A percentile compares a stretch with the other conserved stretches of the same genome.
phyloP scores from a whole-genome alignment of 2,329 filamentous ascomycete species.

The Penicillium aurantiogriseum region DNA sequence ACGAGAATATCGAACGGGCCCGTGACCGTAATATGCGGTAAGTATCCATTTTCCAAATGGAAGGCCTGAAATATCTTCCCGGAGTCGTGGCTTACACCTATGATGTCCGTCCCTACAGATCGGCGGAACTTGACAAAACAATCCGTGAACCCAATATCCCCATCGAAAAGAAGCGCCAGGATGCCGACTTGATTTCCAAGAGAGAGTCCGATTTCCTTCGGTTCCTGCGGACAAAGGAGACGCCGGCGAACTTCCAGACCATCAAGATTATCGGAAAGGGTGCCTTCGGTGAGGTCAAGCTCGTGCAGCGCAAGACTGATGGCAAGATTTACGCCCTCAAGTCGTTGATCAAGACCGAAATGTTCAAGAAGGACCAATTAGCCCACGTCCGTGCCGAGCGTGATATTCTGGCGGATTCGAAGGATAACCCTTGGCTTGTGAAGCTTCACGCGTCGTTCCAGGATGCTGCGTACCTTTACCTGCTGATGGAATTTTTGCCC shows the following conservation, averaged over 20 bases:
- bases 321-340: conserved; percentile 98
- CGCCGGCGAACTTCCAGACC: conserved; percentile 90
- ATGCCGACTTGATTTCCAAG: conserved; percentile 78
- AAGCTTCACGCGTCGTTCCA: conserved; percentile 99
- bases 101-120: conserved; percentile 53
- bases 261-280: conserved; percentile 99
- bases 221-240: conserved; percentile 89
- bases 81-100: neutral
- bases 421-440: conserved; percentile 98
- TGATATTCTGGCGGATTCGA: conserved; percentile 93
- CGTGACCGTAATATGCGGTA: conserved; percentile 93
- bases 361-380: conserved; percentile 99
- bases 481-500: conserved; percentile 98
- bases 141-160: conserved; percentile 74
- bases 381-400: conserved; percentile 96
- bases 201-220: conserved; percentile 91
- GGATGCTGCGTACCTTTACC: conserved; percentile 92
- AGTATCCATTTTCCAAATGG: conserved; percentile 26
- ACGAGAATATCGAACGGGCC: conserved; percentile 95
- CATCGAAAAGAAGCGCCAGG: conserved; percentile 74
- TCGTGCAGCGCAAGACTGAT: conserved; percentile 94
- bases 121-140: conserved; percentile 86
- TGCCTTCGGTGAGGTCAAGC: conserved; percentile 95
- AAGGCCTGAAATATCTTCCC: neutral
- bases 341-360: conserved; percentile 96